Conservation (phyloP, 352 stramenopile genomes). For the Pythium plurisporium region DNA sequence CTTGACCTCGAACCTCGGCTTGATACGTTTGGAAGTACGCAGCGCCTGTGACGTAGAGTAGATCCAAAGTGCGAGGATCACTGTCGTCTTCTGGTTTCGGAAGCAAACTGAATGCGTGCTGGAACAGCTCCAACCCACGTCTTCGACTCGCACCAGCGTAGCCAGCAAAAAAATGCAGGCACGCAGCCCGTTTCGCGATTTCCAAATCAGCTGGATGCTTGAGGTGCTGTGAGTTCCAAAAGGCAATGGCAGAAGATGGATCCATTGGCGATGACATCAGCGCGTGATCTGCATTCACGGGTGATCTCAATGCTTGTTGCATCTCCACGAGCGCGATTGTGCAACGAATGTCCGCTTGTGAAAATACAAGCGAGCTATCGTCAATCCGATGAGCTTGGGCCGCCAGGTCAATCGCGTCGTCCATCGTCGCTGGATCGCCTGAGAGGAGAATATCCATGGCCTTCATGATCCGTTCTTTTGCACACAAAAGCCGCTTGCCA, state of each 20-base stretch:
- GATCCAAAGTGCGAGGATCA: background rate
- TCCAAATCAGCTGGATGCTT: background rate
- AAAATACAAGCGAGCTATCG: conserved; percentile 4
- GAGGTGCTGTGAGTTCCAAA: background rate
- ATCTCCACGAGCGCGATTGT: background rate
- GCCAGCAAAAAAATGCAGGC: background rate
- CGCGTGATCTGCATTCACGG: background rate
- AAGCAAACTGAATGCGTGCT: conserved; percentile 4
- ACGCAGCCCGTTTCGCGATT: background rate
- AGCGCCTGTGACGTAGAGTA: conserved; percentile 1
- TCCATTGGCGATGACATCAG: background rate
- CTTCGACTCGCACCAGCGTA: background rate
- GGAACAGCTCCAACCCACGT: background rate
- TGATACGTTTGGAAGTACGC: background rate
- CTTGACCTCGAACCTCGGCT: background rate
- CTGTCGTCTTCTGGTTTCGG: background rate
- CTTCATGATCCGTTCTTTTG: background rate
- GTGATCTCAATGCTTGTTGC: background rate
- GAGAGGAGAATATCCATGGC: too few species aligned
- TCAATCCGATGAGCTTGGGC: background rate
- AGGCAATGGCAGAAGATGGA: background rate
- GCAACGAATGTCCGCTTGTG: background rate
- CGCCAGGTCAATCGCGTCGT: background rate
- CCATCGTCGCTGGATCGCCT: background rate
- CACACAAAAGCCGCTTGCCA: background rate